phyloP scores from a whole-genome alignment of 1,284 basidiomycete species.

The Cutaneotrichosporon sp. region DNA sequence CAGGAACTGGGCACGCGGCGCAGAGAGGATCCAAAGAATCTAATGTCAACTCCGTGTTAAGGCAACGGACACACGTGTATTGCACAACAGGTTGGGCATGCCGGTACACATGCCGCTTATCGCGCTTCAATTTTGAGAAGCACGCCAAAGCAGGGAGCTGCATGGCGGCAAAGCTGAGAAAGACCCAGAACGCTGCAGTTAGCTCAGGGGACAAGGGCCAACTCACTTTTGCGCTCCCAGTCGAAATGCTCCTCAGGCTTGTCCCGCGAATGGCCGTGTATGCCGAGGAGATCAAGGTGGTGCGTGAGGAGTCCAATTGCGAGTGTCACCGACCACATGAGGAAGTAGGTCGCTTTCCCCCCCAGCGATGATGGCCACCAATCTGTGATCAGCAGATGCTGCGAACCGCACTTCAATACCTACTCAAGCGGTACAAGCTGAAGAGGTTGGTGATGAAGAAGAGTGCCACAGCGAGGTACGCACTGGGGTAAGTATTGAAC shows the following conservation, averaged over 20 bases:
- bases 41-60: too few relatives aligned
- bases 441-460: constrained; percentile 58
- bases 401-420: constrained; percentile 11
- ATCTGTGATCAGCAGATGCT: constrained; percentile 18
- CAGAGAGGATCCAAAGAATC: constrained; percentile 50
- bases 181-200: constrained; percentile 52
- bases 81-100: constrained; percentile 21
- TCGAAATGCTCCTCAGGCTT: constrained; percentile 45
- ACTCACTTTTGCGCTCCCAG: constrained; percentile 56
- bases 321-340: constrained; percentile 53
- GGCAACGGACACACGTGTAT: constrained; percentile 7
- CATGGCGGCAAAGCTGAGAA: constrained; percentile 56
- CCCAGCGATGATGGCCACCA: constrained; percentile 52
- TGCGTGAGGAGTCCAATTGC: constrained; percentile 51
- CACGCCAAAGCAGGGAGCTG: constrained; percentile 54
- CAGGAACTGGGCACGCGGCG: constrained; percentile 54
- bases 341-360: constrained; percentile 52
- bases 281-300: constrained; percentile 48
- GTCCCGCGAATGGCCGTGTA: constrained; percentile 27
- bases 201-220: neutral
- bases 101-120: constrained; percentile 45
- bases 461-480: constrained; percentile 52
- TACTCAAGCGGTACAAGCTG: constrained; percentile 51
- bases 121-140: constrained; percentile 48
- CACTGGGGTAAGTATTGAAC: constrained; percentile 25